Evolutionary conservation across 2,329 filamentous ascomycete genomes (phyloP), one percentile per base, ranked within the genome.

Genomic region (Amauroascus verrucosus): DNA sequence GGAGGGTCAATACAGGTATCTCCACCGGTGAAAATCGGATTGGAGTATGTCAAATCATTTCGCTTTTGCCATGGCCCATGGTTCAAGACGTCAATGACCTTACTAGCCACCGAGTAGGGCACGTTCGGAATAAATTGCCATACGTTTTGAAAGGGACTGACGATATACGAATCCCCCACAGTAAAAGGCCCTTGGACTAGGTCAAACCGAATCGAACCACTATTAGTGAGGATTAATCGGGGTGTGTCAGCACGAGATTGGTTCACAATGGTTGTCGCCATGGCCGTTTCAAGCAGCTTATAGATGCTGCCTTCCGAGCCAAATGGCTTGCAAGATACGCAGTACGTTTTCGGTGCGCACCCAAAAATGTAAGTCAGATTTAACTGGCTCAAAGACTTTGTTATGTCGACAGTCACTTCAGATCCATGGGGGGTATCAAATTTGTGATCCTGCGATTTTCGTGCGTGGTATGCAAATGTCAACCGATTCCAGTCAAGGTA

Each of bases 401-500:
- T 76, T 61, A 84, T 81, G 6, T 75, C 70, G 2, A 66, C 59
- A 0, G 77, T 77, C 2, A 79, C 71, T 0, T 62, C 60, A 18
- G 70, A 53, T 22, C 80, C 80, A 8, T 72, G 65, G 24, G 66
- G 60, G 7, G 72, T 76, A 59, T 81, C 77, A 50, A 80, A 80
- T 0, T 67, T 69, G 30, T 51, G 37, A 37, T 67, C 61, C 45
- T 77, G 73, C 44, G 73, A 75, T 38, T 72, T 73, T n/a, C 70
- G 65, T 2, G 80, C 75, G 62, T 85, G 82, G 61, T 81, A 84
- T 54, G 77, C 73, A 60, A 85, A 84, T 0, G 80, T 82, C n/a
- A 75, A 69, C 4, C 80, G 75, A 64, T 85, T 85, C 77, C 81
- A 85, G 67, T 86, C 83, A 8, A 86, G 72, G 61, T 84, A 85